These are phyloP conservation scores for Cyathus striatus DNA, from an alignment of 768 basidiomycete species.

Conservation along the genomic window DNA sequence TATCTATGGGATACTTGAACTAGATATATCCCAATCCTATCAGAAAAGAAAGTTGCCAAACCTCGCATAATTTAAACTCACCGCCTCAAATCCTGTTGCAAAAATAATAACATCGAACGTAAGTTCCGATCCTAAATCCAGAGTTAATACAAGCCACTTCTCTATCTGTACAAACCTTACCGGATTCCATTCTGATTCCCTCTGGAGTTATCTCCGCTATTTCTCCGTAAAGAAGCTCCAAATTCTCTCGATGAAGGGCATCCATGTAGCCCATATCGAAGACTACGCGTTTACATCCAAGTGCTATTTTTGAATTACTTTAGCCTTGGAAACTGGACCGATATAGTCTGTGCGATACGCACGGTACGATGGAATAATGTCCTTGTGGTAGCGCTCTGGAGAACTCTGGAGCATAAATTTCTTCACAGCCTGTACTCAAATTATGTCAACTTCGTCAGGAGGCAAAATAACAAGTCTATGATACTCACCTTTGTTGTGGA, in stretches of 20 bases:
- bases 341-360: slow-evolving; percentile 7
- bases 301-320: slow-evolving; percentile 19
- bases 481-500: slow-evolving; percentile 6
- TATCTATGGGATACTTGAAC: not conserved
- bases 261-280: slow-evolving; percentile 42
- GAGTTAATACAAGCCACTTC: no score
- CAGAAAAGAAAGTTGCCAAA: not conserved
- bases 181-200: slow-evolving; percentile 35
- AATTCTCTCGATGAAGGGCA: slow-evolving; percentile 38
- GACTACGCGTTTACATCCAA: slow-evolving; percentile 54
- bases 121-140: slow-evolving; percentile 5
- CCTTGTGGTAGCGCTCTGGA: slow-evolving; percentile 38
- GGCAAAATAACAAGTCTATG: no score
- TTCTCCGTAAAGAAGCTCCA: slow-evolving; percentile 35
- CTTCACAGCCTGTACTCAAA: slow-evolving; percentile 14
- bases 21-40: not conserved
- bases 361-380: slow-evolving; percentile 49
- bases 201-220: slow-evolving; percentile 31
- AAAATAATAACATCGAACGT: slow-evolving; percentile 33
- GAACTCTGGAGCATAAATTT: slow-evolving; percentile 31
- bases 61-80: slow-evolving; percentile 3
- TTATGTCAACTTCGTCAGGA: no score
- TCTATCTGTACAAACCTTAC: slow-evolving; percentile 14
- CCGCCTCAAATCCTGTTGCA: slow-evolving; percentile 29
- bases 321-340: not conserved